Percentiles rank a stretch among this genome's conserved stretches.
Conservation (phyloP, 495 filamentous ascomycete species). For the Penicillium arizonense region DNA sequence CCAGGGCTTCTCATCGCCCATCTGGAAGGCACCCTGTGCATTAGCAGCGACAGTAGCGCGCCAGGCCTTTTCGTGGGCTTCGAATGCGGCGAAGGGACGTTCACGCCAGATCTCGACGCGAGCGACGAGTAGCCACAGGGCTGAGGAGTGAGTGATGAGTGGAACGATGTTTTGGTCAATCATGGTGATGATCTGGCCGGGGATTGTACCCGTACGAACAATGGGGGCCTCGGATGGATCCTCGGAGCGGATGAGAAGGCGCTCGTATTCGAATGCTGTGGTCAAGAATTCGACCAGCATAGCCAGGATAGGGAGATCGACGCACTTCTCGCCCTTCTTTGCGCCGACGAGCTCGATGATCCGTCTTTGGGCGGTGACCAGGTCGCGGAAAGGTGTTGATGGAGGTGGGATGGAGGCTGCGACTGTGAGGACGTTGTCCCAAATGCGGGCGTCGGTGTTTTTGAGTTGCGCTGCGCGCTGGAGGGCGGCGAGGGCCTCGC, state of each 20-base stretch:
- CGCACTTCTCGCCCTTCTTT: slow-evolving; percentile 66
- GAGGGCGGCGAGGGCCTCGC: slow-evolving; percentile 77
- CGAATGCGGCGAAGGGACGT: slow-evolving; percentile 67
- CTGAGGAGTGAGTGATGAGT: slow-evolving; percentile 74
- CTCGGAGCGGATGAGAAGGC: slow-evolving; percentile 27
- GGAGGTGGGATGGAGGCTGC: slow-evolving; percentile 75
- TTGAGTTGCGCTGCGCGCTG: slow-evolving; percentile 80
- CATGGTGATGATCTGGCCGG: slow-evolving; percentile 63
- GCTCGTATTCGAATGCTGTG: slow-evolving; percentile 43
- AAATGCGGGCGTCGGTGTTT: slow-evolving; percentile 82
- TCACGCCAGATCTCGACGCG: slow-evolving; percentile 68
- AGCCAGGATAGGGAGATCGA: slow-evolving; percentile 72
- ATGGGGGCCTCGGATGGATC: slow-evolving; percentile 22
- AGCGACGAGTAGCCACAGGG: slow-evolving; percentile 72
- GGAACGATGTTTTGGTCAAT: slow-evolving; percentile 71
- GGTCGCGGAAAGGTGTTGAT: slow-evolving; percentile 63
- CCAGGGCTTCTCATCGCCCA: slow-evolving; percentile 49
- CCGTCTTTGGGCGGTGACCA: slow-evolving; percentile 67
- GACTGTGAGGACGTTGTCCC: slow-evolving; percentile 91
- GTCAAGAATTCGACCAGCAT: slow-evolving; percentile 70
- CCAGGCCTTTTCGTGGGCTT: slow-evolving; percentile 88
- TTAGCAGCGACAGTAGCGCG: slow-evolving; percentile 58
- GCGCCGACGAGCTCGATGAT: slow-evolving; percentile 72
- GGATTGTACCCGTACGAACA: slow-evolving; percentile 43
- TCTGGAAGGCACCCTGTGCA: slow-evolving; percentile 46